phyloP scores from a whole-genome alignment of 1,284 basidiomycete species.

The Trametes hirsuta region DNA sequence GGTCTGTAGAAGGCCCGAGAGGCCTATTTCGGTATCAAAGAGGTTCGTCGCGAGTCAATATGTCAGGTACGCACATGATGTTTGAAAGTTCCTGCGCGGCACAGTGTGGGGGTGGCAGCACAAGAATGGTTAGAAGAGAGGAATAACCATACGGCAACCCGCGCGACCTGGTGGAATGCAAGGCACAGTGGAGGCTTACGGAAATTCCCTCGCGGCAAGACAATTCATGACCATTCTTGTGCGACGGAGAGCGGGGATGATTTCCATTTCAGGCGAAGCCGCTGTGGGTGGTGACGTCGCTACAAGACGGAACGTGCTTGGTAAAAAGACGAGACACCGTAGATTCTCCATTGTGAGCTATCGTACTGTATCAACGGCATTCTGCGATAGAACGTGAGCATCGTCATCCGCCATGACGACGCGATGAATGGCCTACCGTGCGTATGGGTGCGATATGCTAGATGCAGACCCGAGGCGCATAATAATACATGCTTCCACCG shows the following conservation, averaged over 20 bases:
- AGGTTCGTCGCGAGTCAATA: not conserved
- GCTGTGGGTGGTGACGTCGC: slow-evolving; percentile 2
- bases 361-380: not conserved
- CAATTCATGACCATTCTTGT: not conserved
- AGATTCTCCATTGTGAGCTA: not conserved
- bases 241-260: slow-evolving; percentile 2
- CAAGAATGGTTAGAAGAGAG: slow-evolving; percentile 3
- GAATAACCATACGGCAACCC: not conserved
- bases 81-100: too few species aligned
- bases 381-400: not conserved
- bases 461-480: not conserved
- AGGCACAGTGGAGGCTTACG: not conserved
- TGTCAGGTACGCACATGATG: not conserved
- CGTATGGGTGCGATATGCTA: too few species aligned
- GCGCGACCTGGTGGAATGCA: slow-evolving; percentile 2
- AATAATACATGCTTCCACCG: slow-evolving; percentile 1
- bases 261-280: not conserved
- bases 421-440: too few species aligned
- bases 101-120: too few species aligned
- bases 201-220: slow-evolving; percentile 5
- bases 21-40: not conserved
- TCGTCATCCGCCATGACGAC: not conserved
- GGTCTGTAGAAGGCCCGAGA: not conserved
- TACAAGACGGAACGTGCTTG: slow-evolving; percentile 9
- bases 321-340: not conserved